A percentile compares a stretch with the other conserved stretches of the same genome.
Conservation (phyloP, 2,329 filamentous ascomycete genomes). For the Ustulina deusta region DNA sequence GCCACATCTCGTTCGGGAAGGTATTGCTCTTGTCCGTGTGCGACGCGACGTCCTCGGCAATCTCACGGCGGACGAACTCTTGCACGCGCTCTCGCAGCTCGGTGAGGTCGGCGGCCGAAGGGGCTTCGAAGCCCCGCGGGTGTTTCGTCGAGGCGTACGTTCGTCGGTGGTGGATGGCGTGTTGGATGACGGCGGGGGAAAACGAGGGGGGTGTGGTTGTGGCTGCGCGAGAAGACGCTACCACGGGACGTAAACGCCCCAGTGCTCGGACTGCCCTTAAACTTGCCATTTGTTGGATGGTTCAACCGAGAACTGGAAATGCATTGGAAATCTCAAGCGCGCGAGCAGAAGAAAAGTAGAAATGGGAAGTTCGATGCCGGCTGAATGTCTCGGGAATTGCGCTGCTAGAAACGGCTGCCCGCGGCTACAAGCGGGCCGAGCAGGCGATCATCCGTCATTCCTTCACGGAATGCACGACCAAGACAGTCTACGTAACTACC, state of each 20-base stretch:
- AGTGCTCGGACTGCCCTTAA: conserved; percentile 55
- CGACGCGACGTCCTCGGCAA: conserved; percentile 83
- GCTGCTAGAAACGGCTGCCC: conserved; percentile 32
- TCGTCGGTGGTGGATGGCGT: conserved; percentile 51
- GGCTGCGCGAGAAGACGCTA: conserved; percentile 37
- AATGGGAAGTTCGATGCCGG: conserved; percentile 27
- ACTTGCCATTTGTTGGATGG: conserved; percentile 56
- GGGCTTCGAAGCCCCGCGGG: conserved; percentile 73
- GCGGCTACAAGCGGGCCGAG: conserved; percentile 39
- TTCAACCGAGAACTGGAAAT: conserved; percentile 10
- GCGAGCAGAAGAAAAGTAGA: conserved; percentile 12
- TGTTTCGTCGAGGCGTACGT: conserved; percentile 70
- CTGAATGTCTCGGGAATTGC: conserved; percentile 1
- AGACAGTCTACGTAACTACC: conserved; percentile 4
- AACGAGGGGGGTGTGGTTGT: conserved; percentile 35
- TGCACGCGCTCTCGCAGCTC: conserved; percentile 87
- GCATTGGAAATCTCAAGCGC: background rate
- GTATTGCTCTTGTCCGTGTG: conserved; percentile 86
- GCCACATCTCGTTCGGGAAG: conserved; percentile 93
- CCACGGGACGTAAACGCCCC: conserved; percentile 35
- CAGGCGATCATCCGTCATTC: conserved; percentile 22
- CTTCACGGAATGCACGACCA: conserved; percentile 48
- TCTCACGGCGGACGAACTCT: conserved; percentile 90
- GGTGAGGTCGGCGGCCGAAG: conserved; percentile 77
- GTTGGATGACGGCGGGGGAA: conserved; percentile 45